These are phyloP conservation scores for Blastobotrys petasosporus DNA, from an alignment of 1,139 yeast species.

Conservation along the genomic window DNA sequence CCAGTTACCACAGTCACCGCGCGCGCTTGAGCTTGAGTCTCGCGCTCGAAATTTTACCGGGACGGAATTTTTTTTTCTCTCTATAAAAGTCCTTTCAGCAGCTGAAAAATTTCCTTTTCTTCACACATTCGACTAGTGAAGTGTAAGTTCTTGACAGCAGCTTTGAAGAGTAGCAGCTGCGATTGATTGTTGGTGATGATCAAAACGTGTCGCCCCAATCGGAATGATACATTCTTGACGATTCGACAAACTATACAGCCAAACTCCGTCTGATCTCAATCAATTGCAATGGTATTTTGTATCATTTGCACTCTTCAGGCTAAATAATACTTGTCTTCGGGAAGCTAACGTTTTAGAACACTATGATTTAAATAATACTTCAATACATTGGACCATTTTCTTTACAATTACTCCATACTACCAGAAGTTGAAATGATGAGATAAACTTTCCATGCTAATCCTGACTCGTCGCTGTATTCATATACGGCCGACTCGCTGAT, in stretches of 20 bases:
- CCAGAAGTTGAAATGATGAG: constrained; percentile 7
- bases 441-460: constrained; percentile 28
- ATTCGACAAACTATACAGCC: constrained; percentile 46
- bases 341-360: no score
- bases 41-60: background rate
- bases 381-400: no score
- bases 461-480: constrained; percentile 16
- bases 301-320: background rate
- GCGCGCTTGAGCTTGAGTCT: background rate
- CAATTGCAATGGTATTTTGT: constrained; percentile 33
- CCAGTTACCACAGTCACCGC: background rate
- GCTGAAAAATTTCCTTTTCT: background rate
- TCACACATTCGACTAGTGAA: no score
- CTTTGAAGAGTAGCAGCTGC: background rate
- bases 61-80: background rate
- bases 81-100: background rate
- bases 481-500: constrained; percentile 8
- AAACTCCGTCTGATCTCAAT: constrained; percentile 30
- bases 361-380: no score
- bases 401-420: background rate
- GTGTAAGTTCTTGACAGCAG: background rate
- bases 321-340: no score
- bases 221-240: constrained; percentile 46
- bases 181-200: constrained; percentile 32
- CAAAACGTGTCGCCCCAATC: constrained; percentile 62